Percentiles rank a stretch among this genome's conserved stretches.
Evolutionary conservation across 352 stramenopile species (phyloP).

Genomic region (Elongisporangium senticosum): DNA sequence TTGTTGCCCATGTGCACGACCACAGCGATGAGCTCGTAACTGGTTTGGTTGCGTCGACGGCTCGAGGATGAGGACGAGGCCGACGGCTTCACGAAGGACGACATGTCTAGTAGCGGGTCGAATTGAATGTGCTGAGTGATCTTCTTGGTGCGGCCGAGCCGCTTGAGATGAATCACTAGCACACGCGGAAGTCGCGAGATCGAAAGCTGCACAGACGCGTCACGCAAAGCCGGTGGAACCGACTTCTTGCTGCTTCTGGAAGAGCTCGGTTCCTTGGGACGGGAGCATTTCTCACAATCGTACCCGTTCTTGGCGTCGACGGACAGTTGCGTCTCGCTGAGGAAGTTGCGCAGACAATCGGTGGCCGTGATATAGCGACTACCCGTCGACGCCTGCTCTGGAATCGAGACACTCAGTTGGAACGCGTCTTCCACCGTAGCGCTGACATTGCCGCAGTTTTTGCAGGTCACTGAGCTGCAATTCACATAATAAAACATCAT

Average conservation of each 20-base stretch:
- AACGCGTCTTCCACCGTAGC: conserved; percentile 56
- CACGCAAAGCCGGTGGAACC: conserved; percentile 21
- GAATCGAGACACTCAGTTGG: conserved; percentile 55
- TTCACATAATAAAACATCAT: conserved; percentile 1
- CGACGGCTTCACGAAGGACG: conserved; percentile 23
- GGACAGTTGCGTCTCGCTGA: conserved; percentile 37
- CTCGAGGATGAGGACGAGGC: conserved; percentile 9
- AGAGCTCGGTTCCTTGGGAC: conserved; percentile 20
- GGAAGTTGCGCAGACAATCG: conserved; percentile 50
- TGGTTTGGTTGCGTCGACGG: conserved; percentile 19
- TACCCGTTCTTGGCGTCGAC: conserved; percentile 60
- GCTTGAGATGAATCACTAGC: conserved; percentile 70
- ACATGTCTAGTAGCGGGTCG: conserved; percentile 45
- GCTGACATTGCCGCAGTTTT: conserved; percentile 40
- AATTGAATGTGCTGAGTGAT: conserved; percentile 69
- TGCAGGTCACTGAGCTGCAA: conserved; percentile 33
- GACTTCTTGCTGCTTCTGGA: conserved; percentile 22
- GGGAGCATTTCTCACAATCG: conserved; percentile 60
- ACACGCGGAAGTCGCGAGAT: conserved; percentile 46
- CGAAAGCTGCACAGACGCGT: conserved; percentile 49
- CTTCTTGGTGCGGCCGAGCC: conserved; percentile 42
- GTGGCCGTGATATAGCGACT: conserved; percentile 16
- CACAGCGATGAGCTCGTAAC: conserved; percentile 61
- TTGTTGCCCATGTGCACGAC: conserved; percentile 73
- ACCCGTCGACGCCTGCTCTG: conserved; percentile 5